phyloP scores from a whole-genome alignment of 495 filamentous ascomycete genomes.

The Staphylotrichum tortipilum region DNA sequence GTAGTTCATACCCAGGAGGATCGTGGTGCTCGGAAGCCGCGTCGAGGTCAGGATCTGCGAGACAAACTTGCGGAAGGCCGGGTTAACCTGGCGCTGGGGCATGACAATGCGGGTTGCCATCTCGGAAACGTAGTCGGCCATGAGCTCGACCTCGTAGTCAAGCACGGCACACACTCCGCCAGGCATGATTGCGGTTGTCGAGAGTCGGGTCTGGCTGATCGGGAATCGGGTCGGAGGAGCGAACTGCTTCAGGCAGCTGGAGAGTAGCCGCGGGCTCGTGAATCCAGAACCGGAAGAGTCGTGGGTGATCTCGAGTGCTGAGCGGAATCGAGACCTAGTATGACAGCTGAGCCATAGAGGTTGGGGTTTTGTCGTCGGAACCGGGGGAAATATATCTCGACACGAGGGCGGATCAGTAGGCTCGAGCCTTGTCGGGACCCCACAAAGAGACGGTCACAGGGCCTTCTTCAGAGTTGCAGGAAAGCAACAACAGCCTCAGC shows the following conservation, averaged over 20 bases:
- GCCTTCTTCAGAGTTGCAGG: not conserved
- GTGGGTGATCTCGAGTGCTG: conserved; percentile 15
- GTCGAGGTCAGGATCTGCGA: conserved; percentile 90
- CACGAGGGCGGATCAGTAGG: not conserved
- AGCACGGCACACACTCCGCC: conserved; percentile 93
- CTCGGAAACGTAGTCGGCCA: conserved; percentile 95
- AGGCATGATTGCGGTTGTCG: conserved; percentile 37
- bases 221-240: conserved; percentile 12
- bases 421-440: not conserved
- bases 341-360: conserved; percentile 37
- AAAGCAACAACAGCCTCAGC: not conserved
- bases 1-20: conserved; percentile 87
- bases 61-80: conserved; percentile 90
- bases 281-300: conserved; percentile 38
- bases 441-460: not conserved
- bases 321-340: conserved; percentile 31
- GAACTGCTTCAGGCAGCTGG: conserved; percentile 39
- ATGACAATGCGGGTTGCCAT: conserved; percentile 77
- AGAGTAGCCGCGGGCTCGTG: too few species aligned
- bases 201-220: not conserved
- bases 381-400: not conserved
- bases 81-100: conserved; percentile 55
- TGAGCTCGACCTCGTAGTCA: conserved; percentile 97
- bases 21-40: conserved; percentile 88
- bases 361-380: conserved; percentile 1